These are phyloP conservation scores for Suillus subaureus DNA, from an alignment of 768 basidiomycete species.

Conservation along the genomic window DNA sequence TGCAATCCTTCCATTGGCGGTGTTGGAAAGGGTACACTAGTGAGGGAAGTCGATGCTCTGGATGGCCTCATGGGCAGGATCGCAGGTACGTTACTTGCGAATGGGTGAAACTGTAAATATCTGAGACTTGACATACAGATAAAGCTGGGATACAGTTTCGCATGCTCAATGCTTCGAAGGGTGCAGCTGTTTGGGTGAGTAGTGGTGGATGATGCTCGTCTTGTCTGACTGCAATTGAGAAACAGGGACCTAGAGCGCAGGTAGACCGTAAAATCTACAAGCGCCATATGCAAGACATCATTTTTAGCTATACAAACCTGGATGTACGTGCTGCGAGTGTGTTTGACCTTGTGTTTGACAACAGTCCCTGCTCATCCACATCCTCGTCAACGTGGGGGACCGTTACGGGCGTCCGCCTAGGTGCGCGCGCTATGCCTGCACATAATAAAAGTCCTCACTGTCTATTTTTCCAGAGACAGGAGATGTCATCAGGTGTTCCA, in stretches of 20 bases:
- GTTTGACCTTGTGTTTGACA: conserved; percentile 74
- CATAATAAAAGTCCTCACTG: conserved; percentile 3
- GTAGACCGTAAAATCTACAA: conserved; percentile 87
- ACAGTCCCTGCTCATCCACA: conserved; percentile 28
- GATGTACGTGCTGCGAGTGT: conserved; percentile 74
- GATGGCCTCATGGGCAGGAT: conserved; percentile 85
- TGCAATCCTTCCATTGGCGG: conserved; percentile 94
- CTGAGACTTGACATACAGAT: conserved; percentile 48
- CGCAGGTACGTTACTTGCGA: conserved; percentile 54
- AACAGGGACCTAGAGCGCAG: conserved; percentile 87
- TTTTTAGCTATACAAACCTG: conserved; percentile 69
- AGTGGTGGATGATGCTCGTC: too few relatives aligned
- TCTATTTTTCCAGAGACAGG: conserved; percentile 56
- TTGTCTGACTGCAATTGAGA: neutral
- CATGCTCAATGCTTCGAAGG: conserved; percentile 82
- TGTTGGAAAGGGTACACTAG: conserved; percentile 88
- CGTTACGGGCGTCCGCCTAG: conserved; percentile 68
- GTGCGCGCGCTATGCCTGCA: conserved; percentile 35
- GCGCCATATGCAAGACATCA: conserved; percentile 70
- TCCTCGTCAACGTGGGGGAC: conserved; percentile 47
- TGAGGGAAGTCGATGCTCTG: conserved; percentile 89
- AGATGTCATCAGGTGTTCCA: conserved; percentile 72
- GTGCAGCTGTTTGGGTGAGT: conserved; percentile 86
- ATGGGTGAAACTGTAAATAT: neutral
- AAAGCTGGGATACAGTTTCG: conserved; percentile 89